Percentiles rank a stretch among this genome's conserved stretches.
These are phyloP conservation scores for Brassica juncea DNA, from an alignment of 345 rosid genomes.

Conservation along the genomic window DNA sequence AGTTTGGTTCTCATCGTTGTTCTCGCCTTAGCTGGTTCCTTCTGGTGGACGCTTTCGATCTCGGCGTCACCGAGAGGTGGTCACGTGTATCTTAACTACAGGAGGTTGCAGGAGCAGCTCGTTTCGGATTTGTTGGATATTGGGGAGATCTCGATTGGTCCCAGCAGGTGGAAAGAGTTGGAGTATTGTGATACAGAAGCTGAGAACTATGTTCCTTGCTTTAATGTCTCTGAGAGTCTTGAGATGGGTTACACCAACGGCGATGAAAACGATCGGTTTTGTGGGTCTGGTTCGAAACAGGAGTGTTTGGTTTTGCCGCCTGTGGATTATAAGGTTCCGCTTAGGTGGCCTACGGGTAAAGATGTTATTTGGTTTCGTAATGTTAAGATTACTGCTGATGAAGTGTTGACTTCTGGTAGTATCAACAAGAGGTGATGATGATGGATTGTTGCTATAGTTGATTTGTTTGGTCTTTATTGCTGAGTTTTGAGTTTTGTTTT, in stretches of 20 bases:
- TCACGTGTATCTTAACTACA: constrained; percentile 72
- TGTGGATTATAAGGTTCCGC: constrained; percentile 73
- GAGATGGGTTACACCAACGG: not conserved
- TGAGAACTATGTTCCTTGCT: constrained; percentile 88
- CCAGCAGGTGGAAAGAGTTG: constrained; percentile 71
- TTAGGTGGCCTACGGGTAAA: constrained; percentile 96
- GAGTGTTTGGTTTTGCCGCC: constrained; percentile 83
- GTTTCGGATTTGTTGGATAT: constrained; percentile 88
- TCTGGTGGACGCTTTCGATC: constrained; percentile 92
- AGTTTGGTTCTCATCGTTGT: constrained; percentile 71
- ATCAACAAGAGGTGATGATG: constrained; percentile 56
- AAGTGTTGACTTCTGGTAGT: constrained; percentile 95
- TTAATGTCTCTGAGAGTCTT: constrained; percentile 49
- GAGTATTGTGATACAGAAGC: constrained; percentile 70
- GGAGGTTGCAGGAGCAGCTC: constrained; percentile 85
- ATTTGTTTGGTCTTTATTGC: not conserved
- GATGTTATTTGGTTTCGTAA: constrained; percentile 90
- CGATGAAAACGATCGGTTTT: constrained; percentile 56
- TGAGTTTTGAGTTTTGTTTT: not conserved
- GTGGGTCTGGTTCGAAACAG: constrained; percentile 55
- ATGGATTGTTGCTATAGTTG: not conserved
- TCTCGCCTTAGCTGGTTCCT: constrained; percentile 72
- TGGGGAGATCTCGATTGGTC: constrained; percentile 83
- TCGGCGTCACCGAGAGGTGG: constrained; percentile 70
- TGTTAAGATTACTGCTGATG: constrained; percentile 87